Evolutionary conservation across 2,329 filamentous ascomycete species (phyloP), one percentile per base, ranked within the genome.

Genomic region (Trichoderma sp.): DNA sequence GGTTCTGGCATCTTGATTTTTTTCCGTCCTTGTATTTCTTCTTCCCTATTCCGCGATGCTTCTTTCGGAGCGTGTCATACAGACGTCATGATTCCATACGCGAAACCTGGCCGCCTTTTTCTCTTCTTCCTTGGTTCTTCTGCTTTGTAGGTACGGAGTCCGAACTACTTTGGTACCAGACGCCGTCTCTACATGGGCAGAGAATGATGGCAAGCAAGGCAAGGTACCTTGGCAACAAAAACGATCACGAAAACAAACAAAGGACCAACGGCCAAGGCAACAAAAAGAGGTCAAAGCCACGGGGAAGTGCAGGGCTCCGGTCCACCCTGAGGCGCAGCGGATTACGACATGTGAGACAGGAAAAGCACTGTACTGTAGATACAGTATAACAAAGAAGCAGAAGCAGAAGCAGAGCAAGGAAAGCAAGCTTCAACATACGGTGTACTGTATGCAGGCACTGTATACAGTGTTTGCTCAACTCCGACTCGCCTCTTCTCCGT

Each of bases 281-380:
- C 14, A 61, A 44, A 19, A 39, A 24, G 34, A 43, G 24, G 59
- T 24, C 47, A 48, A 52, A 63, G 59, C 59, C 59, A 63, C 59
- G 59, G 59, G 48, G 50, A 63, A 63, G 50, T 41, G 6, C 50
- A 50, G 50, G 54, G 48, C 26, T 39, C 26, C 26, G 59, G 50
- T 63, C 59, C 59, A 63, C 59, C 10, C 47, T 47, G 59, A 63
- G 59, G 59, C 59, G 59, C 59, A 63, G 59, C 59, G 59, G 59
- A 63, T 63, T 63, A 63, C 59, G 59, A 63, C 59, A 55, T 54
- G 48, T 63, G 48, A 63, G 59, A 63, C 59, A 60, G 34, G 5
- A 39, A 30, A 7, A 39, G 34, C 34, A 39, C 34, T 39, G 34
- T 39, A 14, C 30, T 28, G 28, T 7, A 28, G 5, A 28, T 28